phyloP scores from a whole-genome alignment of 1,284 basidiomycete species.

The Cerrena zonata region DNA sequence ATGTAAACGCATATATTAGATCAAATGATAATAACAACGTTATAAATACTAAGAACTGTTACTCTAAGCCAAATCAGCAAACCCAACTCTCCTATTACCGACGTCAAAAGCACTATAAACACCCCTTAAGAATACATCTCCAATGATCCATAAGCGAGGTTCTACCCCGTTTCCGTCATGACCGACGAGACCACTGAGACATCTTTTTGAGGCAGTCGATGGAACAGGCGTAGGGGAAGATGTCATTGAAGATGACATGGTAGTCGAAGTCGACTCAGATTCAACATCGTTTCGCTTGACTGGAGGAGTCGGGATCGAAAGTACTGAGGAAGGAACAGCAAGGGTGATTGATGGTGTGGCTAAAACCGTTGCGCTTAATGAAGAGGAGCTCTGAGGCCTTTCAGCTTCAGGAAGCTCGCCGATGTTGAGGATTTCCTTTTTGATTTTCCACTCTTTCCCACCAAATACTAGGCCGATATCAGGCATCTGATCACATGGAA shows the following conservation, averaged over 20 bases:
- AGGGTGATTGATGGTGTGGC: not conserved
- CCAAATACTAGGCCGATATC: slow-evolving; percentile 17
- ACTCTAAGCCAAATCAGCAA: slow-evolving; percentile 19
- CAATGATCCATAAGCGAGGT: slow-evolving; percentile 21
- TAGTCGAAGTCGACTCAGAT: not conserved
- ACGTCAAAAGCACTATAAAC: slow-evolving; percentile 23
- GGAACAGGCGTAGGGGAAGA: no score
- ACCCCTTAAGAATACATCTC: slow-evolving; percentile 22
- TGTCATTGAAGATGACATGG: no score
- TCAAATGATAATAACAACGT: not conserved
- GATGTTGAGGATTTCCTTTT: slow-evolving; percentile 16
- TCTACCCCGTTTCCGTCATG: slow-evolving; percentile 7
- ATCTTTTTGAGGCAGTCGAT: slow-evolving; percentile 5
- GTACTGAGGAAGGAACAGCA: not conserved
- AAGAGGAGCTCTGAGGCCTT: not conserved
- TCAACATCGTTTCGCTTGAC: not conserved
- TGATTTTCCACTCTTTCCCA: slow-evolving; percentile 17
- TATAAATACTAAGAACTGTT: not conserved
- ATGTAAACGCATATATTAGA: not conserved
- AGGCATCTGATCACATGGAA: slow-evolving; percentile 20
- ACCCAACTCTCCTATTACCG: slow-evolving; percentile 19
- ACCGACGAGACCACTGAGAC: slow-evolving; percentile 21
- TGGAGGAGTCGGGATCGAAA: slow-evolving; percentile 1
- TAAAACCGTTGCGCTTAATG: not conserved
- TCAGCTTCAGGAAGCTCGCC: slow-evolving; percentile 8